Evolutionary conservation across 163 green algal species (phyloP), one percentile per base, ranked within the genome.

Genomic region (Prototheca stagnorum): DNA sequence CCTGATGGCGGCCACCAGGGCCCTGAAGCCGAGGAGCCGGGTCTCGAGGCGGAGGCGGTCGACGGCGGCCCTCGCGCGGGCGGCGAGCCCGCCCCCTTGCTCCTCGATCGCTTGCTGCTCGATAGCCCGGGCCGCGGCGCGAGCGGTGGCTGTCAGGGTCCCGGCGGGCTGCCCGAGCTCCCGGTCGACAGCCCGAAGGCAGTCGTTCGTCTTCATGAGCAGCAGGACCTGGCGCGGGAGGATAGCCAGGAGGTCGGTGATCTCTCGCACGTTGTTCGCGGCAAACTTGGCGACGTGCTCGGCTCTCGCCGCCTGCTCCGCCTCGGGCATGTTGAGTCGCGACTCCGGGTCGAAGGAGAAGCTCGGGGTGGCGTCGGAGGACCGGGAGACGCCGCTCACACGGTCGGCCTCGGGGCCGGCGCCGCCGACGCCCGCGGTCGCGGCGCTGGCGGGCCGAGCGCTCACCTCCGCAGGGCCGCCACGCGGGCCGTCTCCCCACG

Each of bases 171-270:
- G 5, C 17, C 51, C 53, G n/a, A 67, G 50, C 20, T 43, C 41
- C n/a, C 43, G 12, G 44, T 58, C 54, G 33, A 63, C 47, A 12
- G 61, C 51, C 11, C 50, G 57, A 28, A 92, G 68, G 67, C 78
- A 89, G 63, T 91, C 81, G 48, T 91, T 91, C 15, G 84, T 92
- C 57, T 94, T 94, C 22, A 94, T 70, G 42, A 94, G 65, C 46
- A 94, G 78, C 55, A 94, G 73, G 54, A 94, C 60, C 8, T 47
- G 56, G 3, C 73, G 67, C 5, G 84, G 84, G 36, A 94, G 74
- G 47, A 54, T 59, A 25, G 60, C 23, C 53, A 94, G 77, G 63
- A 94, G 70, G 14, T 59, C 51, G 8, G 31, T 65, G 46, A 92
- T 92, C 53, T 89, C 64, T n/a, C n/a, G n/a, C n/a, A n/a, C n/a